Evolutionary conservation across 805 yeast species (phyloP).

Genomic region (Candida chauliodis): DNA sequence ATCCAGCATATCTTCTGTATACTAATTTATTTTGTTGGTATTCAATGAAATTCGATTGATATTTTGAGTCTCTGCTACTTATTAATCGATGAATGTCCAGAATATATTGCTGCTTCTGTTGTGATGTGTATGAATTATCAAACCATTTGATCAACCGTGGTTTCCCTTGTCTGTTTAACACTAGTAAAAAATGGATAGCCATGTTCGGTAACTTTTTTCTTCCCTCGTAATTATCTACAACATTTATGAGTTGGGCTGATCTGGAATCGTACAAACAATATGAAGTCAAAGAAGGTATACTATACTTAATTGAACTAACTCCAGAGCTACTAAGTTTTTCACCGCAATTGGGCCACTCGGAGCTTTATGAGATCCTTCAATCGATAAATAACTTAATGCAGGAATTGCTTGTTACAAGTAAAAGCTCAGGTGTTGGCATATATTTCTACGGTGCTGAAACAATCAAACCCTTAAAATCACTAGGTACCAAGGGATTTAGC

Average conservation of each 20-base stretch:
- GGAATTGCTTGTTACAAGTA: conserved; percentile 60
- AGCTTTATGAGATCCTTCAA: conserved; percentile 49
- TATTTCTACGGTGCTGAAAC: conserved; percentile 50
- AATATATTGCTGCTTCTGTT: conserved; percentile 37
- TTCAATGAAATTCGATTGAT: conserved; percentile 79
- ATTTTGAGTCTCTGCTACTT: conserved; percentile 77
- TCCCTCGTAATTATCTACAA: background rate
- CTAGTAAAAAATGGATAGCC: conserved; percentile 77
- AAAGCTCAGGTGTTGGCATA: conserved; percentile 74
- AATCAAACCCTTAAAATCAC: conserved; percentile 24
- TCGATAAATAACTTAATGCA: conserved; percentile 61
- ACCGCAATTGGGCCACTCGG: conserved; percentile 38
- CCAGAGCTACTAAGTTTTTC: conserved; percentile 39
- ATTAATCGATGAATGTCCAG: conserved; percentile 74
- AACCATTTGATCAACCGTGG: conserved; percentile 83
- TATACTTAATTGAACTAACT: conserved; percentile 60
- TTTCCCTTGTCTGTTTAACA: conserved; percentile 92
- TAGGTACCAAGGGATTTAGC: conserved; percentile 38
- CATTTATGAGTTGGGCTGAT: conserved; percentile 8
- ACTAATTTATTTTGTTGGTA: conserved; percentile 59
- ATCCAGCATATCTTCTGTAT: conserved; percentile 87
- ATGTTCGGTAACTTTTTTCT: conserved; percentile 28
- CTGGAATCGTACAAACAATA: conserved; percentile 28
- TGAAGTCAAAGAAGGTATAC: conserved; percentile 60
- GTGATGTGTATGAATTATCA: conserved; percentile 25